A percentile compares a stretch with the other conserved stretches of the same genome.
These are phyloP conservation scores for Globisporangium solare DNA, from an alignment of 352 stramenopile species.

Conservation along the genomic window DNA sequence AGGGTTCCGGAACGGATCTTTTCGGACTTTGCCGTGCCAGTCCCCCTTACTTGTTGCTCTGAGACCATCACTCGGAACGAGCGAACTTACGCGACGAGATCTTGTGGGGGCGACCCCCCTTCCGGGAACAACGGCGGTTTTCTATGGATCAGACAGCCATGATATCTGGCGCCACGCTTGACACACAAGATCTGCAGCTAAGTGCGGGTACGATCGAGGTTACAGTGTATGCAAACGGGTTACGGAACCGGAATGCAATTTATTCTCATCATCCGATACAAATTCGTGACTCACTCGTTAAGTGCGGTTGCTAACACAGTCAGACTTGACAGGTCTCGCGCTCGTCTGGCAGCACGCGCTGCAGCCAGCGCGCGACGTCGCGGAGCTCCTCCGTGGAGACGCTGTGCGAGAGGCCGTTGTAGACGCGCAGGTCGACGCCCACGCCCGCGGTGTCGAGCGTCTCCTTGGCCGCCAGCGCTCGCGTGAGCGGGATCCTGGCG, in stretches of 20 bases:
- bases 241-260: no score
- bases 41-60: neutral
- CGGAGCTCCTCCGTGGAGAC: conserved; percentile 60
- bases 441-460: conserved; percentile 50
- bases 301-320: no score
- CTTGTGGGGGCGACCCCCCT: no score
- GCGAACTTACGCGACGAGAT: neutral
- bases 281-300: no score
- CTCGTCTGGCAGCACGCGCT: conserved; percentile 10
- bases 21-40: neutral
- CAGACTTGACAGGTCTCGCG: no score
- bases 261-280: no score
- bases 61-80: neutral
- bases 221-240: no score
- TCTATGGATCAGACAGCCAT: no score
- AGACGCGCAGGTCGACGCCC: conserved; percentile 59
- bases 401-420: conserved; percentile 58
- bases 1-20: neutral
- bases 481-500: conserved; percentile 49
- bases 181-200: no score
- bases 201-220: no score
- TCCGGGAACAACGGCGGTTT: no score
- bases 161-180: no score
- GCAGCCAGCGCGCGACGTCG: conserved; percentile 59
- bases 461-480: conserved; percentile 48